Conservation (phyloP, 306 rosid species). For the Quercus ilex region DNA sequence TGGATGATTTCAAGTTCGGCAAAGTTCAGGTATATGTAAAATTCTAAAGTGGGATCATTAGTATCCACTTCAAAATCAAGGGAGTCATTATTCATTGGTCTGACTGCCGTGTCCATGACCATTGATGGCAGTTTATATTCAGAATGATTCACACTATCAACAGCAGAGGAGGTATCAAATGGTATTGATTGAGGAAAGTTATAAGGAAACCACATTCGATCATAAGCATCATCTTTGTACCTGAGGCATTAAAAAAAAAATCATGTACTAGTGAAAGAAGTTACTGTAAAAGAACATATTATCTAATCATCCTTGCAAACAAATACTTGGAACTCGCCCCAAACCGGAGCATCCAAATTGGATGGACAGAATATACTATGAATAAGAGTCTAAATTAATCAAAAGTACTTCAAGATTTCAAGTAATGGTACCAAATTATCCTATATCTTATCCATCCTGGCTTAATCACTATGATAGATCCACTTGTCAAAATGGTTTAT, state of each 20-base stretch:
- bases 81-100: background rate
- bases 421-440: background rate
- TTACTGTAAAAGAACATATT: background rate
- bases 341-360: background rate
- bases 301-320: fast-evolving
- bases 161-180: no score
- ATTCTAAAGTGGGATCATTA: background rate
- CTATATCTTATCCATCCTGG: fast-evolving
- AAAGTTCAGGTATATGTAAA: slow-evolving; percentile 44
- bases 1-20: slow-evolving; percentile 37
- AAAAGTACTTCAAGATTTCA: background rate
- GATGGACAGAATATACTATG: background rate
- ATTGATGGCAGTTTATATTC: slow-evolving; percentile 6
- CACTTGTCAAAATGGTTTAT: no score
- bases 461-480: no score
- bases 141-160: no score
- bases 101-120: slow-evolving; percentile 38
- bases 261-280: background rate
- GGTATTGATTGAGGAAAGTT: background rate
- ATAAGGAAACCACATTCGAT: slow-evolving; percentile 46
- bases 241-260: background rate
- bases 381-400: background rate
- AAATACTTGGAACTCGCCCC: background rate
- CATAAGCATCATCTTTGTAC: slow-evolving; percentile 35
- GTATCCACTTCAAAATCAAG: background rate